phyloP scores from a whole-genome alignment of 2,329 filamentous ascomycete genomes.

The Colletotrichum sp. region DNA sequence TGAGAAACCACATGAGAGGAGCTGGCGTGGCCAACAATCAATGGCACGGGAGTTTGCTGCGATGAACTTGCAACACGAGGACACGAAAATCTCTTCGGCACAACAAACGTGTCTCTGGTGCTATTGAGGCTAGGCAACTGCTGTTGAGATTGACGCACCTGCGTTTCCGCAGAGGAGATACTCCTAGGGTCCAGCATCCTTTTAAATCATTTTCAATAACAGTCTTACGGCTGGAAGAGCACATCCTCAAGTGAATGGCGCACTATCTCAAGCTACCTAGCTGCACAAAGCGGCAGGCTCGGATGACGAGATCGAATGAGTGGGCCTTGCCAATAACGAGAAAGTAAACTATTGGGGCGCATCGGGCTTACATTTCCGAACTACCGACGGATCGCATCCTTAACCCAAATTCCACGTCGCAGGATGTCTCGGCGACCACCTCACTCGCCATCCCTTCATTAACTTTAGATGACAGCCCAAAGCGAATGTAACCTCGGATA shows the following conservation, averaged over 20 bases:
- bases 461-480: neutral
- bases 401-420: neutral
- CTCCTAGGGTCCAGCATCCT: neutral
- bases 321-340: neutral
- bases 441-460: neutral
- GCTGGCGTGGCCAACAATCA: neutral
- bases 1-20: fast-evolving
- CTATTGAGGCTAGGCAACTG: neutral
- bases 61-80: neutral
- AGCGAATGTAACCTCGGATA: neutral
- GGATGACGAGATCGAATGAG: neutral
- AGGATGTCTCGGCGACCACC: neutral
- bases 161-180: neutral
- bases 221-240: fast-evolving
- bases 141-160: neutral
- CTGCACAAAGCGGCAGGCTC: neutral
- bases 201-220: neutral
- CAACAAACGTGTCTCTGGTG: neutral
- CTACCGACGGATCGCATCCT: neutral
- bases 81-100: neutral
- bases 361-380: neutral
- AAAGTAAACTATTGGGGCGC: neutral
- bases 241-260: neutral
- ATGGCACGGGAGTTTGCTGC: neutral
- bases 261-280: neutral